Conservation (phyloP, 371 early-diverging fungal genomes). For the Thermomucor indicae-seudaticae region DNA sequence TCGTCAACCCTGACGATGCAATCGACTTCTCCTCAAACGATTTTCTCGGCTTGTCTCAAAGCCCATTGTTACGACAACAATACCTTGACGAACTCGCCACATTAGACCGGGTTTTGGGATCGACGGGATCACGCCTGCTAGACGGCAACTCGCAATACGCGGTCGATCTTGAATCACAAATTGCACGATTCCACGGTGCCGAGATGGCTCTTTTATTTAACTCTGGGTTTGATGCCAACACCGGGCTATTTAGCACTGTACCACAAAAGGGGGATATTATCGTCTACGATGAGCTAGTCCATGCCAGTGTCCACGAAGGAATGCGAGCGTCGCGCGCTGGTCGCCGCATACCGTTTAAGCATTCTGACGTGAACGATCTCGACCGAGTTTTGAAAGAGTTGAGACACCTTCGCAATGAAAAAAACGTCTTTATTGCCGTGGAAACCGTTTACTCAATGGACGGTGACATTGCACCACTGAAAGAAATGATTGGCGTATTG, state of each 20-base stretch:
- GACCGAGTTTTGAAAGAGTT: conserved; percentile 18
- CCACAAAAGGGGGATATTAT: conserved; percentile 67
- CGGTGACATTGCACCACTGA: conserved; percentile 72
- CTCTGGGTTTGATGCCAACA: conserved; percentile 84
- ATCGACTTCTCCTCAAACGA: conserved; percentile 83
- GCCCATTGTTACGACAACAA: conserved; percentile 25
- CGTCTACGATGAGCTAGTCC: conserved; percentile 71
- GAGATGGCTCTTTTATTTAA: conserved; percentile 71
- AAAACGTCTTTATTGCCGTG: conserved; percentile 67
- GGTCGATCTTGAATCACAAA: conserved; percentile 52
- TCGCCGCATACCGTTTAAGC: conserved; percentile 49
- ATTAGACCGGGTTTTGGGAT: conserved; percentile 51
- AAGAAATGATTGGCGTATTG: conserved; percentile 54
- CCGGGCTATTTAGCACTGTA: conserved; percentile 61
- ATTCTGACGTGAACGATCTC: conserved; percentile 70
- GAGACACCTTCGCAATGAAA: conserved; percentile 2
- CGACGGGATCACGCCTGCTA: conserved; percentile 76
- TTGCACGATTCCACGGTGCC: conserved; percentile 62
- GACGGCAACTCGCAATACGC: conserved; percentile 70
- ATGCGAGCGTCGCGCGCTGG: conserved; percentile 58
- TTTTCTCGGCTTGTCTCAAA: conserved; percentile 70
- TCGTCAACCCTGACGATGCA: conserved; percentile 27
- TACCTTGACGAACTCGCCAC: conserved; percentile 43
- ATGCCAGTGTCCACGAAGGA: conserved; percentile 84
- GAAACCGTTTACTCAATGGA: conserved; percentile 87